Base-by-base conservation (phyloP, 306 rosid species). In the Carpinus viminea region DNA sequence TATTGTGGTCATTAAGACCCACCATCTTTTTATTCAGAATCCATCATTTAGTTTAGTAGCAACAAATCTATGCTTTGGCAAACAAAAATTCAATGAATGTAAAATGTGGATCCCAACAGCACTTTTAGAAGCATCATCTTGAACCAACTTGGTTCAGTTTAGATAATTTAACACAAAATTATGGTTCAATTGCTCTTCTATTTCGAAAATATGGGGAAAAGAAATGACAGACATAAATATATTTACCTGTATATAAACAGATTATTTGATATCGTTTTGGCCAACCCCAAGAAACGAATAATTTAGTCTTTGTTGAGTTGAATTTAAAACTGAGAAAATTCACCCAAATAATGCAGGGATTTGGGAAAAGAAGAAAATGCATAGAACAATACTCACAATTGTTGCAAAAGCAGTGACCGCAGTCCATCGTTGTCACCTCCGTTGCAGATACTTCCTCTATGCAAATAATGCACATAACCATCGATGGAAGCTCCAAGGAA, bases 351-450 rank as follows among this genome's bases (percentile, higher is more conserved):
- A n/a, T 13, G 46, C 31, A 3, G 53, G 0, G 31, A 36, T 34
- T 52, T 36, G 6, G 73, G 13, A 38, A 18, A 57, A 74, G 8
- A 47, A 50, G 12, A 70, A 43, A 34, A 76, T 18, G n/a, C 21
- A 34, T 8, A 48, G 7, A 36, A 73, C 20, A n/a, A 47, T 34
- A 60, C 84, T 85, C 31, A 85, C 88, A 82, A 28, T 18, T 15
- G 38, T 82, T 82, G 80, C 88, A 85, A 34, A 85, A 85, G 73
- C 5, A 28, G 76, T 85, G 86, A 34, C 83, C 79, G 8, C 86
- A 82, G 26, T 82, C 88, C 84, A 82, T 79, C 36, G 38, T 21
- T 12, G 88, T 82, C 57, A 46, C 74, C 28, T 31, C 31, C 43
- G 20, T 20, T 36, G 54, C 69, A 36, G 77, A 56, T 72, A 73